Percentiles rank a stretch among this genome's conserved stretches.
These are phyloP conservation scores for Hypsizygus ulmarius DNA, from an alignment of 1,284 basidiomycete species.

Conservation along the genomic window DNA sequence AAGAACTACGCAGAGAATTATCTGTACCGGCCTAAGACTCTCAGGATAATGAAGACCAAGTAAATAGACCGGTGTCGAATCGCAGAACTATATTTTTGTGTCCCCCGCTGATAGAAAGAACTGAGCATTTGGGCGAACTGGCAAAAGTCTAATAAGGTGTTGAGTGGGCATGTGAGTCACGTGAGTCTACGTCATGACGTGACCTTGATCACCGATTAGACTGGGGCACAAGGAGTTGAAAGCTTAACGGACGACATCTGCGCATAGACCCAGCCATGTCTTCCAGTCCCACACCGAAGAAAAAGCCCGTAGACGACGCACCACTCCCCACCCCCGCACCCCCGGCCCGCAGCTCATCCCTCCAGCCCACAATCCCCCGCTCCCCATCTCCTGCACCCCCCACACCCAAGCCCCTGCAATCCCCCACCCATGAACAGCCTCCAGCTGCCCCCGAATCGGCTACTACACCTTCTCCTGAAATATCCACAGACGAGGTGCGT, in stretches of 20 bases:
- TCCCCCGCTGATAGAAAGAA: no score
- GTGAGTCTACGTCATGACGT: no score
- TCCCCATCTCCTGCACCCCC: background rate
- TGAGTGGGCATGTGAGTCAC: no score
- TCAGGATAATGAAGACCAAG: slow-evolving; percentile 92
- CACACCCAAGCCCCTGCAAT: background rate
- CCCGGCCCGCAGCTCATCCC: background rate
- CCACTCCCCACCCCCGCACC: background rate
- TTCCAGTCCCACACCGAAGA: no score
- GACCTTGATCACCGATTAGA: no score
- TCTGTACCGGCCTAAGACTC: slow-evolving; percentile 76
- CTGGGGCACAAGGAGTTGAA: no score
- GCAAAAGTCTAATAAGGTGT: no score
- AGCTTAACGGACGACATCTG: no score
- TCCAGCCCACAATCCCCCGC: background rate
- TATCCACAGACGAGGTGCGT: slow-evolving; percentile 8
- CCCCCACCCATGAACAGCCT: slow-evolving; percentile 5
- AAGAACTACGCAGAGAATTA: slow-evolving; percentile 96
- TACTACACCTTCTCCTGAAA: slow-evolving; percentile 2
- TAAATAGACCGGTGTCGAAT: slow-evolving; percentile 29
- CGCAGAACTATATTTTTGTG: no score
- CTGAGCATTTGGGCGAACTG: no score
- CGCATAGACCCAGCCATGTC: no score
- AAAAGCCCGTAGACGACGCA: no score
- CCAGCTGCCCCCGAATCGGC: background rate